Base-by-base conservation (phyloP, 768 basidiomycete genomes). In the Floccularia luteovirens region DNA sequence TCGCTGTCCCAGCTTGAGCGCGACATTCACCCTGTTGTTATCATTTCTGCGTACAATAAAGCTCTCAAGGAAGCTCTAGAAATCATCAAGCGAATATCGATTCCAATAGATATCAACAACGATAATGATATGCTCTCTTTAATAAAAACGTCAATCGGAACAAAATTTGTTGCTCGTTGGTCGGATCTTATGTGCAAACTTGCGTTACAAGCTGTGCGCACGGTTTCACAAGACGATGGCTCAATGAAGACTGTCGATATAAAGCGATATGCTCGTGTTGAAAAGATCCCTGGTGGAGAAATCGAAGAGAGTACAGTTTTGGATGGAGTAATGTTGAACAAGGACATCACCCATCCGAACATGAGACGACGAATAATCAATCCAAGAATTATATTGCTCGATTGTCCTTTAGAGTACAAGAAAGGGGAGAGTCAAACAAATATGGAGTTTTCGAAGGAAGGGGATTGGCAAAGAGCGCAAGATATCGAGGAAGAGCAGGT, bases 401-500 rank as follows among this genome's bases (percentile, higher is more conserved):
- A 96, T 59, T 98, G 93, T 59, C 92, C 93, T 7, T 64, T 97
- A 42, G 94, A 98, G 66, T 98, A 99, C 69, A 99, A 98, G 69
- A 98, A 98, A 71, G 94, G 94, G 20, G 96, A 98, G 69, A 80
- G 75, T 42, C 96, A 99, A 64, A 98, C 96, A 44, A 96, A 97
- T 59, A 98, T 98, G 74, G 94, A 97, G 65, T 91, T 98, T 48
- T 82, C 82, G 31, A 90, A 90, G 62, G 93, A 93, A 66, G 70
- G 72, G 14, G 93, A 99, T 57, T 99, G 92, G 90, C 80, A 83
- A 39, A 67, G 90, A 34, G 85, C 90, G 19, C 85, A 93, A 61
- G 79, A 87, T 56, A 88, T 97, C 43, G 96, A 98, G 67, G 96
- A 99, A 63, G 90, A 98, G 62, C 93, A 97, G 60, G 82, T 98